These are phyloP conservation scores for Candida stauntonica DNA, from an alignment of 805 yeast species.

Conservation along the genomic window DNA sequence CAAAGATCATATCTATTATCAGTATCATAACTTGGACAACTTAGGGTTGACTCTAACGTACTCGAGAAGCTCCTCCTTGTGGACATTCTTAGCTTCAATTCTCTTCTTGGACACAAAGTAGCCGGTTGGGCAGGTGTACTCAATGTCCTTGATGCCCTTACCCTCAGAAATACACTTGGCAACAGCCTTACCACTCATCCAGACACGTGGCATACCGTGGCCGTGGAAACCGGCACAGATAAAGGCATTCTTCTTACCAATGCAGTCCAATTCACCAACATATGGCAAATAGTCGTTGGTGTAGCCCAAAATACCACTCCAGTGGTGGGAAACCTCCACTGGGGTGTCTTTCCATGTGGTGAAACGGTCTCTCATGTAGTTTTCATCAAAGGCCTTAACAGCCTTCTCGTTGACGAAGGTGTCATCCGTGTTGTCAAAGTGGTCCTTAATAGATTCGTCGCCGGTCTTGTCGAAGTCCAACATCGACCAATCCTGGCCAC, in stretches of 20 bases:
- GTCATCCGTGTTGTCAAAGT: conserved; percentile 34
- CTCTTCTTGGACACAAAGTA: conserved; percentile 20
- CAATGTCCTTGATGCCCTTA: conserved; percentile 13
- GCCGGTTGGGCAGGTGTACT: conserved; percentile 18
- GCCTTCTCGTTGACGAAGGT: conserved; percentile 27
- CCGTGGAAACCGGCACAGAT: conserved; percentile 47
- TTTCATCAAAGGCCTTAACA: conserved; percentile 21
- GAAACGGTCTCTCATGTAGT: conserved; percentile 30
- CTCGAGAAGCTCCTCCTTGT: conserved; percentile 8
- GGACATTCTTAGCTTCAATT: conserved; percentile 11
- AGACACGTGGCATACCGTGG: conserved; percentile 49
- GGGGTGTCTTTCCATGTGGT: conserved; percentile 31
- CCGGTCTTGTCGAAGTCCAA: conserved; percentile 9
- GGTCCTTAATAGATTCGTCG: conserved; percentile 15
- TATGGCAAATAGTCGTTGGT: conserved; percentile 38
- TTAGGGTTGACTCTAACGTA: conserved; percentile 7
- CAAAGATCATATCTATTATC: too few relatives aligned
- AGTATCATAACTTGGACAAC: conserved; percentile 1
- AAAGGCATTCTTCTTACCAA: conserved; percentile 29
- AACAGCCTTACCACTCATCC: conserved; percentile 36
- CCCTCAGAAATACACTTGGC: conserved; percentile 25
- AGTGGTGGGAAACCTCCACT: conserved; percentile 27
- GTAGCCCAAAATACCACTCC: conserved; percentile 49
- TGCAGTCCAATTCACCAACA: conserved; percentile 36
- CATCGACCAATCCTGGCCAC: conserved; percentile 25